phyloP scores from a whole-genome alignment of 148 eudicot genomes.

The Camellia sinensis region DNA sequence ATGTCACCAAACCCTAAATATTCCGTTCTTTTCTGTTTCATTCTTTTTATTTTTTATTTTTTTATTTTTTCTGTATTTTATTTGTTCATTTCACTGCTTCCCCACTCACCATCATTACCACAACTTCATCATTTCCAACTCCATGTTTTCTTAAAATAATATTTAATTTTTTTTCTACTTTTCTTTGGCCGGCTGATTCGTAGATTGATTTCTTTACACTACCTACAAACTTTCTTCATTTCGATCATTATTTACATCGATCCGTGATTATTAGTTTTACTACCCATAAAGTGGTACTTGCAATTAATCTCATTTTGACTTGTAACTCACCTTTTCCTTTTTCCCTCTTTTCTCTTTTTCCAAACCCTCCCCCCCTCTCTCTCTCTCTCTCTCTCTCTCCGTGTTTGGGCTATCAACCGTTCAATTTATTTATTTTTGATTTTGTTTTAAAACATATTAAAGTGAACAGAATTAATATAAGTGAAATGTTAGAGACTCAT shows the following conservation, averaged over 20 bases:
- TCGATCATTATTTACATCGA: background rate
- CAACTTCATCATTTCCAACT: constrained; percentile 17
- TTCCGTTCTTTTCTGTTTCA: constrained; percentile 23
- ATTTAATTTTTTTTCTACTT: background rate
- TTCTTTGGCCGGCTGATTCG: background rate
- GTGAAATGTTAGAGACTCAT: too few species aligned
- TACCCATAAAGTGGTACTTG: constrained; percentile 7
- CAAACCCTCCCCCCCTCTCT: background rate
- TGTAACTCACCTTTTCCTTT: background rate
- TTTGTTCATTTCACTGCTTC: background rate
- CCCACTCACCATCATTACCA: constrained; percentile 10
- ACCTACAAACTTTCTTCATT: constrained; percentile 9
- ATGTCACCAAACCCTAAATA: constrained; percentile 34
- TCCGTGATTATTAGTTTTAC: constrained; percentile 1
- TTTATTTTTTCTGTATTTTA: too few species aligned
- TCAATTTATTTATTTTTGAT: too few species aligned
- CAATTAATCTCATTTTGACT: constrained; percentile 4
- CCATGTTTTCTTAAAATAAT: background rate
- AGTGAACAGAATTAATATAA: too few species aligned
- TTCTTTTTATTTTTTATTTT: background rate
- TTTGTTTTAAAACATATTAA: too few species aligned
- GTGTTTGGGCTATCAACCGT: background rate
- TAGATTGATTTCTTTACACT: background rate
- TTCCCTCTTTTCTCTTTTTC: background rate
- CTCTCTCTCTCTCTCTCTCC: constrained; percentile 4